phyloP scores from a whole-genome alignment of 192 early-diverging fungal species.

The Coemansia erecta region DNA sequence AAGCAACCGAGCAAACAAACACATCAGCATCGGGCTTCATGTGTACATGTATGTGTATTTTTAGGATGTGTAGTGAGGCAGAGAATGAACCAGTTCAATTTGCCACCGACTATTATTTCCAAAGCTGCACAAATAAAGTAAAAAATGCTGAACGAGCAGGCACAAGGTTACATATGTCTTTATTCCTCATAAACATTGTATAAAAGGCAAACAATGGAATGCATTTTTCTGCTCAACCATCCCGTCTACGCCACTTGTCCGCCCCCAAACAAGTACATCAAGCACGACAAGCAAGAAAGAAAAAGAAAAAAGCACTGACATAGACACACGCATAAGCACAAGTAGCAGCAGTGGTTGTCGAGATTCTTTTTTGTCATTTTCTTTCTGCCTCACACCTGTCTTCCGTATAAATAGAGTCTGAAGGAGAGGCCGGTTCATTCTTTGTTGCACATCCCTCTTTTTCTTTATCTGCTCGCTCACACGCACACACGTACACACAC shows the following conservation, averaged over 20 bases:
- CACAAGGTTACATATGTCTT: constrained; percentile 5
- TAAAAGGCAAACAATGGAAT: constrained; percentile 7
- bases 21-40: background rate
- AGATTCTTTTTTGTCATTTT: background rate
- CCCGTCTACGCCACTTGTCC: constrained; percentile 5
- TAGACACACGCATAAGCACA: background rate
- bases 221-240: constrained; percentile 3
- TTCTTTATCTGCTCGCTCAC: background rate
- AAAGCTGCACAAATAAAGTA: background rate
- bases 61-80: background rate
- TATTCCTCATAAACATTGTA: background rate
- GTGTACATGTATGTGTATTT: background rate
- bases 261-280: too few species aligned
- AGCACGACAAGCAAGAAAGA: background rate
- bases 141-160: background rate
- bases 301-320: background rate
- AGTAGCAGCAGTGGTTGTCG: constrained; percentile 2
- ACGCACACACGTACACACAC: constrained; percentile 4
- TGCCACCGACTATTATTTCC: too few species aligned
- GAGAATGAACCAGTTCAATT: background rate
- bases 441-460: background rate
- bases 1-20: too few species aligned
- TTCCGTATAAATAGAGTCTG: constrained; percentile 6
- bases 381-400: background rate
- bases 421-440: background rate